Evolutionary conservation across 2,329 filamentous ascomycete species (phyloP).

Genomic region (Pseudonectria foliicola): DNA sequence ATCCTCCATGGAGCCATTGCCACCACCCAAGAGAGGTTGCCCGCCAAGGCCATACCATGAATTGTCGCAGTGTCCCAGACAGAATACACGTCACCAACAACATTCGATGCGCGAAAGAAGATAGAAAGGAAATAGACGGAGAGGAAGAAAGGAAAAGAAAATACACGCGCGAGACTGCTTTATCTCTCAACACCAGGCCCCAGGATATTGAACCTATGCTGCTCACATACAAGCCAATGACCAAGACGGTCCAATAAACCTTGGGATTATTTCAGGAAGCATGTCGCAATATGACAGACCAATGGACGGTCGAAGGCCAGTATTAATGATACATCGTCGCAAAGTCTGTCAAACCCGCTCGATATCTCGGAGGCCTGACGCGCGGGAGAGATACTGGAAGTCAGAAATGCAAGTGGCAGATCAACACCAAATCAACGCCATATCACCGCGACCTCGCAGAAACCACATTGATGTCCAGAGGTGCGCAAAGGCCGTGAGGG

Average conservation of each 20-base stretch:
- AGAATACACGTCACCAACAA: slow-evolving; percentile 8
- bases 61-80: slow-evolving; percentile 7
- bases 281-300: slow-evolving; percentile 2
- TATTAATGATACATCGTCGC: slow-evolving; percentile 13
- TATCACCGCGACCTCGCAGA: slow-evolving; percentile 34
- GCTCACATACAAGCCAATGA: slow-evolving; percentile 1
- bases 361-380: slow-evolving; percentile 12
- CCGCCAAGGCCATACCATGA: slow-evolving; percentile 1
- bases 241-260: slow-evolving; percentile 1
- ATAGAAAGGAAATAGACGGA: too few species aligned
- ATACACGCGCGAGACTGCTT: slow-evolving; percentile 4
- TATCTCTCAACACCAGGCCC: slow-evolving; percentile 1
- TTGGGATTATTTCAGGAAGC: slow-evolving; percentile 2
- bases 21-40: slow-evolving; percentile 5
- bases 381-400: slow-evolving; percentile 17
- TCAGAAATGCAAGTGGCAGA: slow-evolving; percentile 25
- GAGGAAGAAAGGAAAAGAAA: slow-evolving; percentile 1
- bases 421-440: slow-evolving; percentile 36
- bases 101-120: slow-evolving; percentile 7
- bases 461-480: slow-evolving; percentile 28
- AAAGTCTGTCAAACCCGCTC: slow-evolving; percentile 5
- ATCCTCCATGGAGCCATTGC: slow-evolving; percentile 13
- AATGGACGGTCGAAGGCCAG: slow-evolving; percentile 4
- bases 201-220: slow-evolving; percentile 1
- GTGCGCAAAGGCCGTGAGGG: slow-evolving; percentile 19